Conservation (phyloP, 371 early-diverging fungal genomes). For the Mortierella sp. region DNA sequence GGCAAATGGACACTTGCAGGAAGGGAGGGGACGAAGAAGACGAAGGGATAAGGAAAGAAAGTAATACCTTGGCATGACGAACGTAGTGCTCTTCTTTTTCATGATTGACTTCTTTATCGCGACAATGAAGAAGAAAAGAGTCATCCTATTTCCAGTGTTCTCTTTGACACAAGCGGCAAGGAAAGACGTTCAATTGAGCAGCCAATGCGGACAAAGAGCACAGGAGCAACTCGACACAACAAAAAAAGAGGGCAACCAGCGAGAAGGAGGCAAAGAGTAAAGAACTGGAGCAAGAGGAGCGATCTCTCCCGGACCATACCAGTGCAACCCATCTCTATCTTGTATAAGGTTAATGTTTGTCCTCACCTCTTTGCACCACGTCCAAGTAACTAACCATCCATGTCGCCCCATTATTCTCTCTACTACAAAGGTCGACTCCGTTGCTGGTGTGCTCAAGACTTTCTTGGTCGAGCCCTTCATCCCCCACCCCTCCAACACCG, state of each 20-base stretch:
- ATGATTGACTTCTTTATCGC: too few relatives aligned
- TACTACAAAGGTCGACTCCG: conserved; percentile 84
- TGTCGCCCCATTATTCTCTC: conserved; percentile 28
- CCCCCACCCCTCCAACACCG: conserved; percentile 92
- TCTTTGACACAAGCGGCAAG: neutral
- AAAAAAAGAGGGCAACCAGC: neutral
- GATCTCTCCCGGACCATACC: neutral
- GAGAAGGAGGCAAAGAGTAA: neutral
- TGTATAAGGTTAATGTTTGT: neutral
- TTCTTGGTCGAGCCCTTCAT: conserved; percentile 97
- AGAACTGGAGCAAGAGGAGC: neutral
- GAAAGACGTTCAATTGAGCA: neutral
- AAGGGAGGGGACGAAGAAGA: neutral
- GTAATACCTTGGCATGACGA: neutral
- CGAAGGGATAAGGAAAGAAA: neutral
- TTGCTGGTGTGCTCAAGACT: conserved; percentile 90
- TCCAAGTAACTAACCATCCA: neutral
- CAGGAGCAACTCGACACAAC: neutral
- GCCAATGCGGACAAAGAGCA: neutral
- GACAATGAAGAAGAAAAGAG: neutral
- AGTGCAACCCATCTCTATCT: neutral
- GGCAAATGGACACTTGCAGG: neutral
- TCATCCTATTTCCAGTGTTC: neutral
- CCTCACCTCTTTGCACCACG: neutral
- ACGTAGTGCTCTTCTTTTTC: neutral